Evolutionary conservation across 805 yeast species (phyloP).

Genomic region (Torulaspora franciscae): DNA sequence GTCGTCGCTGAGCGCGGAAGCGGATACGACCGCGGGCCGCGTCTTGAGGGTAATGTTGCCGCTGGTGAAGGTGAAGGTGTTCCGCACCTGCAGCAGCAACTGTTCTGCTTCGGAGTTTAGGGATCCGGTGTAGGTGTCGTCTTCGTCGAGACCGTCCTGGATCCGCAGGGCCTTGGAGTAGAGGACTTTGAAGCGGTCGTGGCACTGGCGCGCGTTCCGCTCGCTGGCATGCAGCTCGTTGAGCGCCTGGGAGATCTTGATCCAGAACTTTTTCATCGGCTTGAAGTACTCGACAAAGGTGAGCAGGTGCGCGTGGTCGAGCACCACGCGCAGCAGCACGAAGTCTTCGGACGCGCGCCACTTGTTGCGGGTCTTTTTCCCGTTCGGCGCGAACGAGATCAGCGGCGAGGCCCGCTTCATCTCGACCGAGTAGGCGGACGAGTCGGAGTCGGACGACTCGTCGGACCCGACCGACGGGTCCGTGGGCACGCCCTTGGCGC

Average conservation of each 20-base stretch:
- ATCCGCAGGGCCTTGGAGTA: constrained; percentile 20
- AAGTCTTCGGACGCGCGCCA: constrained; percentile 26
- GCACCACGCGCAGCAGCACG: constrained; percentile 19
- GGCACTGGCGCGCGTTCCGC: constrained; percentile 31
- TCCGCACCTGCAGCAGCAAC: constrained; percentile 15
- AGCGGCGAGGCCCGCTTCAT: constrained; percentile 2
- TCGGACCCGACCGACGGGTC: not conserved
- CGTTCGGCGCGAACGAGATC: constrained; percentile 3
- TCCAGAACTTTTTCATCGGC: constrained; percentile 33
- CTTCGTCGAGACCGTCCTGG: constrained; percentile 4
- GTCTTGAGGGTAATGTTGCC: constrained; percentile 23
- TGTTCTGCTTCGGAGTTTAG: constrained; percentile 12
- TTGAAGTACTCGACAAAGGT: constrained; percentile 27
- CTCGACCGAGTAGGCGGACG: constrained; percentile 4
- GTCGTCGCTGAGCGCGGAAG: not conserved
- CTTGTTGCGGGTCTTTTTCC: constrained; percentile 20
- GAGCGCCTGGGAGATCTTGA: constrained; percentile 22
- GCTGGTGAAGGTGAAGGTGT: constrained; percentile 19
- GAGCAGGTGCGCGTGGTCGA: constrained; percentile 20
- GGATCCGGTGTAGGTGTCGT: constrained; percentile 7
- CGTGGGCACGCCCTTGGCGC: not conserved
- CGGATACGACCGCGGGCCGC: constrained; percentile 5
- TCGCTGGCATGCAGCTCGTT: constrained; percentile 16
- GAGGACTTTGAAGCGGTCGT: constrained; percentile 30
- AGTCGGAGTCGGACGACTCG: constrained; percentile 2